Evolutionary conservation across 2,329 filamentous ascomycete species (phyloP).

Genomic region (Podosphaera xanthii): DNA sequence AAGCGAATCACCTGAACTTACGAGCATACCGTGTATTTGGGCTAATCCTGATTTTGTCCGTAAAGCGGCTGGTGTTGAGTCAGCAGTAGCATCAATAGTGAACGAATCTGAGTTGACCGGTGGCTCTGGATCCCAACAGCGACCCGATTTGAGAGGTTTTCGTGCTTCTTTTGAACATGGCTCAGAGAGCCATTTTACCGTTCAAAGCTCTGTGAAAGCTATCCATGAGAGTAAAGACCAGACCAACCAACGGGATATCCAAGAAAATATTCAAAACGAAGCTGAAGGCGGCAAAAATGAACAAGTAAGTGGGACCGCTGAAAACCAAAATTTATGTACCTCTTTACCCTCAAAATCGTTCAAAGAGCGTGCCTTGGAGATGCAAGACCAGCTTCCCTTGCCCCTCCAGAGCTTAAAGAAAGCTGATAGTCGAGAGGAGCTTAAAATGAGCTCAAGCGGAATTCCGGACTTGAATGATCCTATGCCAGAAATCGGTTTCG

Average conservation of each 20-base stretch:
- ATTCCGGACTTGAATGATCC: slow-evolving; percentile 46
- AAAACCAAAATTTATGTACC: slow-evolving; percentile 17
- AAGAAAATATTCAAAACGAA: slow-evolving; percentile 11
- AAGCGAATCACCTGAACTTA: slow-evolving; percentile 31
- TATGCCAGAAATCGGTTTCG: slow-evolving; percentile 49
- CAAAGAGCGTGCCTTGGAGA: slow-evolving; percentile 38
- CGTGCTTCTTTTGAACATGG: slow-evolving; percentile 16
- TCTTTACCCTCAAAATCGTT: slow-evolving; percentile 39
- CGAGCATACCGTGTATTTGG: slow-evolving; percentile 29
- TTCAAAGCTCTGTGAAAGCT: slow-evolving; percentile 22
- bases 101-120: slow-evolving; percentile 56
- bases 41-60: slow-evolving; percentile 60
- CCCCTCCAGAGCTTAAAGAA: slow-evolving; percentile 36
- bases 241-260: slow-evolving; percentile 5
- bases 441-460: slow-evolving; percentile 43
- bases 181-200: slow-evolving; percentile 16
- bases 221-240: slow-evolving; percentile 5
- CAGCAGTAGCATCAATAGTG: slow-evolving; percentile 66
- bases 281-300: slow-evolving; percentile 11
- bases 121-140: slow-evolving; percentile 25
- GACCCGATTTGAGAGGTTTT: slow-evolving; percentile 13
- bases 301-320: slow-evolving; percentile 6
- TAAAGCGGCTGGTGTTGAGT: slow-evolving; percentile 53
- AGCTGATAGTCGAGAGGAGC: slow-evolving; percentile 19
- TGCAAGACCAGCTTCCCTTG: slow-evolving; percentile 28